Percentiles rank a stretch among this genome's conserved stretches.
phyloP scores from a whole-genome alignment of 1,139 yeast genomes.

The Debaryomycetaceae sp. region DNA sequence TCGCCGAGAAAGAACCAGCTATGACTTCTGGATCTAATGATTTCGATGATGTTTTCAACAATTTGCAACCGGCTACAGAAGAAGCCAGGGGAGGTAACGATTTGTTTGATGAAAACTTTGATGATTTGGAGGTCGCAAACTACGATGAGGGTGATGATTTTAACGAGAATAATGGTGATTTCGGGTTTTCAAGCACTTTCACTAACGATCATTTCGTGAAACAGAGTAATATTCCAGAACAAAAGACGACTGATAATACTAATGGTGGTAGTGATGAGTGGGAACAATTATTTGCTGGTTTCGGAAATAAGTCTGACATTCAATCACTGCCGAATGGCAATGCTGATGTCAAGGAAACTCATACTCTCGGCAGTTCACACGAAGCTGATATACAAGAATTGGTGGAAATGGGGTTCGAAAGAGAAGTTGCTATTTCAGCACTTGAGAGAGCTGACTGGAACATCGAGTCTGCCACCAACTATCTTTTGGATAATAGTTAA shows the following conservation, averaged over 20 bases:
- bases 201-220: conserved; percentile 20
- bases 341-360: not conserved
- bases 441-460: conserved; percentile 68
- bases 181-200: conserved; percentile 39
- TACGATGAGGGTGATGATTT: conserved; percentile 29
- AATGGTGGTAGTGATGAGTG: conserved; percentile 66
- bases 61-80: conserved; percentile 36
- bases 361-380: conserved; percentile 7
- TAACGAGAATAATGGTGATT: conserved; percentile 15
- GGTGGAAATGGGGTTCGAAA: conserved; percentile 85
- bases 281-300: conserved; percentile 92
- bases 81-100: conserved; percentile 23
- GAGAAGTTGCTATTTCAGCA: conserved; percentile 63
- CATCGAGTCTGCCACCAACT: conserved; percentile 81
- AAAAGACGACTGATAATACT: conserved; percentile 6
- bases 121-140: conserved; percentile 41
- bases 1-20: conserved; percentile 6
- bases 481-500: conserved; percentile 65
- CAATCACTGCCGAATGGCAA: not conserved
- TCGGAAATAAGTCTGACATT: conserved; percentile 51
- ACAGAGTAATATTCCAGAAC: conserved; percentile 8
- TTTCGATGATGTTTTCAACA: conserved; percentile 37
- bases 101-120: conserved; percentile 37
- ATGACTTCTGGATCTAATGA: conserved; percentile 17
- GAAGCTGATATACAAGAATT: conserved; percentile 56